Conservation (phyloP, 1,284 basidiomycete genomes). For the Moesziomyces sp. region DNA sequence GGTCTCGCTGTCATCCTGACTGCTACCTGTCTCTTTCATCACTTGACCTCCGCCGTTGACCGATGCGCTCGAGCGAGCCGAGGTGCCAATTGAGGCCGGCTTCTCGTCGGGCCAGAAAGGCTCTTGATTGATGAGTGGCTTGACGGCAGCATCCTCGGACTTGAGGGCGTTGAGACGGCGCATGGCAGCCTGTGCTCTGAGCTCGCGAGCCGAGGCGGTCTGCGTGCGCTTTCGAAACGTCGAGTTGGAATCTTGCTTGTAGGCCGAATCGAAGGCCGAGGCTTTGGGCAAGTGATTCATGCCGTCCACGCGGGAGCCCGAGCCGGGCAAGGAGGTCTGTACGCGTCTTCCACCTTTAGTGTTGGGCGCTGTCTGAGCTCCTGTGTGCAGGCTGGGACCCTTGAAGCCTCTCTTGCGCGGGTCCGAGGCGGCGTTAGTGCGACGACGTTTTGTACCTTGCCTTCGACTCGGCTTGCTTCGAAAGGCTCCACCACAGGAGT, state of each 20-base stretch:
- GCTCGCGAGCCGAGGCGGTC: constrained; percentile 35
- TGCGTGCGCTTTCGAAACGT: constrained; percentile 54
- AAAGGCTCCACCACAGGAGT: constrained; percentile 55
- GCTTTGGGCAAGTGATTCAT: constrained; percentile 46
- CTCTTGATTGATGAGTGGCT: neutral
- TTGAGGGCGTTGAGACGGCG: constrained; percentile 22
- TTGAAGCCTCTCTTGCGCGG: constrained; percentile 31
- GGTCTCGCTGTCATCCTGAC: constrained; percentile 17
- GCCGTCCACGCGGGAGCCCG: constrained; percentile 51
- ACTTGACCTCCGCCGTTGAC: neutral
- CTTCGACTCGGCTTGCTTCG: constrained; percentile 31
- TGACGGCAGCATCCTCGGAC: constrained; percentile 1
- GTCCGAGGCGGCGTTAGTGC: constrained; percentile 5
- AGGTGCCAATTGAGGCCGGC: neutral
- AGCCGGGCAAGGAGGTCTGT: constrained; percentile 30
- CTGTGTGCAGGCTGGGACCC: constrained; percentile 54
- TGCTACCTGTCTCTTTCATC: constrained; percentile 15
- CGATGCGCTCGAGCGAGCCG: constrained; percentile 1
- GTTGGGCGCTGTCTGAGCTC: constrained; percentile 55
- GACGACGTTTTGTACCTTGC: constrained; percentile 17
- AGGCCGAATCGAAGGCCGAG: constrained; percentile 23
- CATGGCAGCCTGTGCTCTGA: constrained; percentile 45
- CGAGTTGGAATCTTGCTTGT: constrained; percentile 55
- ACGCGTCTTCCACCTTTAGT: constrained; percentile 35
- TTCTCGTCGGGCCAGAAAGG: constrained; percentile 8